These are phyloP conservation scores for Heliamphora exappendiculata DNA, from an alignment of 148 eudicot species.

Conservation along the genomic window DNA sequence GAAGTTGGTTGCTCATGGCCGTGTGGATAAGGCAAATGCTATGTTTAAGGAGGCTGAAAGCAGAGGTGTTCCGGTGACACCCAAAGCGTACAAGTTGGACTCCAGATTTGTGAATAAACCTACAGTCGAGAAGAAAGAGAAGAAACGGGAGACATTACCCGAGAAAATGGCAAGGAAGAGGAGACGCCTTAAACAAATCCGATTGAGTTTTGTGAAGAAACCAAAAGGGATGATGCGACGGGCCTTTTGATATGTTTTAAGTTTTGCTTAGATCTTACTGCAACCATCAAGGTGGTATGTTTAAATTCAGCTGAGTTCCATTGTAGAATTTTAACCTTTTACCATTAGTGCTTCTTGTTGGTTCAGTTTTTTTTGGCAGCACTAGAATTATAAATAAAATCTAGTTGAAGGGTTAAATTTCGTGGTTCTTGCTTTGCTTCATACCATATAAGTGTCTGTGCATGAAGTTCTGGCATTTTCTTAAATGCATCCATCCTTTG, in stretches of 20 bases:
- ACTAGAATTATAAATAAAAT: no score
- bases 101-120: slow-evolving; percentile 60
- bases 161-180: slow-evolving; percentile 60
- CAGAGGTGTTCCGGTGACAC: slow-evolving; percentile 40
- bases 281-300: slow-evolving; percentile 1
- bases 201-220: slow-evolving; percentile 63
- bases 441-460: no score
- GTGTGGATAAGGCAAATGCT: slow-evolving; percentile 48
- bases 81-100: slow-evolving; percentile 68
- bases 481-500: no score
- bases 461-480: no score
- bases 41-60: slow-evolving; percentile 66
- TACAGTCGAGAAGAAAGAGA: slow-evolving; percentile 44
- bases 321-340: no score
- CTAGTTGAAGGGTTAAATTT: no score
- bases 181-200: slow-evolving; percentile 37
- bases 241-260: slow-evolving; percentile 23
- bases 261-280: not conserved
- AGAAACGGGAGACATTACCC: slow-evolving; percentile 40
- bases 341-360: no score
- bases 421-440: no score
- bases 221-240: slow-evolving; percentile 38
- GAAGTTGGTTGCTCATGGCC: slow-evolving; percentile 68
- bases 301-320: not conserved
- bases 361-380: no score